Evolutionary conservation across 768 basidiomycete species (phyloP), one percentile per base, ranked within the genome.

Genomic region (Dioszegia crocea): DNA sequence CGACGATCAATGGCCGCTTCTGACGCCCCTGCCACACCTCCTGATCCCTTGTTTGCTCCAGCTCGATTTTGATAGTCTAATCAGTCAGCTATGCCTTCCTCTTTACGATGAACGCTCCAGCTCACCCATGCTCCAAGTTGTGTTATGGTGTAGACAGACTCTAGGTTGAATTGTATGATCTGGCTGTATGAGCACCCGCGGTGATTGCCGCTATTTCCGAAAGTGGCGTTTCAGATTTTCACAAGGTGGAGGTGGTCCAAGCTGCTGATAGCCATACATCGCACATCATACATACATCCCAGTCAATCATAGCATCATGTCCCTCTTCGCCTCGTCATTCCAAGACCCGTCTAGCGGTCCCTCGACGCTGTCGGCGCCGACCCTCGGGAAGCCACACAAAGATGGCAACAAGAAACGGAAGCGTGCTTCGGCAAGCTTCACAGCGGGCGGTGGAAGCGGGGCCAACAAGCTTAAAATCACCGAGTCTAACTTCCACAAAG

Each of bases 1-100:
- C 94, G 83, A 62, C 96, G 81, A 80, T 98, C 94, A 17, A 99
- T 87, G 75, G 97, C 96, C 31, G 87, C 87, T 80, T 98, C 96
- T 23, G 88, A 90, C 12, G 88, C 90, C 30, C 94, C 91, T 39
- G 94, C 93, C 68, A 76, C 75, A 65, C 75, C 75, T 52, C 75
- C 75, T 36, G 68, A 62, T 27, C 75, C 75, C 62, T 76, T 74
- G 48, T 74, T 73, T 36, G 73, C 74, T 55, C 75, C 75, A 40
- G 72, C 73, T 66, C 75, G 67, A 63, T 76, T 75, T 67, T 76
- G 62, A 27, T 54, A 53, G 39, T 56, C 45, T 44, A 31, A 40
- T 6, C 14, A 17, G 29, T 41, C 38, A 29, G 39, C 39, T 36
- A 10, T 41, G 21, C 4, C 6, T 12, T 29, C 29, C 6, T 14